Evolutionary conservation across 805 yeast genomes (phyloP), one percentile per base, ranked within the genome.

Genomic region (Suhomyces sp.): DNA sequence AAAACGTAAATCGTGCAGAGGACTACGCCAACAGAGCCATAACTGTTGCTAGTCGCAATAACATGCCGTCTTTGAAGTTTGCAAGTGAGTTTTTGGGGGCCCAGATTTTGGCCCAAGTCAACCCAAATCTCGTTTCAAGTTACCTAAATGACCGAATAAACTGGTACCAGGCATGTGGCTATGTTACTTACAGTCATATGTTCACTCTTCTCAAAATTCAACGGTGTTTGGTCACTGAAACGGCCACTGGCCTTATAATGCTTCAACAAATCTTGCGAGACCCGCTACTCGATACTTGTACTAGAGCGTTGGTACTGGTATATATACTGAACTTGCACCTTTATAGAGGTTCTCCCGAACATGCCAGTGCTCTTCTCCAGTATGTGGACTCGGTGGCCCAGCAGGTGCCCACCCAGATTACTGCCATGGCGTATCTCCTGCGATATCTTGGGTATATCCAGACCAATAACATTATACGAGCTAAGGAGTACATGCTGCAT

Each of bases 1-100:
- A 63, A 2, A 72, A 73, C 55, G 56, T 65, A 15, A 71, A 71
- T 27, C 56, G 65, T 38, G 84, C 85, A 0, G 76, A 76, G 13
- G 71, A 69, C 9, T 72, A 63, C 65, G 69, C 58, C 29, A 71
- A 54, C 62, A 59, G 58, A 49, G 70, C 77, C 1, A 60, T 71
- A 1, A 46, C 64, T 0, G 52, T 74, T 3, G 60, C 75, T 5
- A 54, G 58, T 4, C 60, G 74, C 49, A 68, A 68, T 54, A 57
- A 68, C 35, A 54, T 66, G 58, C 5, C 53, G 60, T 44, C 27
- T 6, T 4, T 65, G 23, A 63, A 62, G 42, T 63, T 76, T 31
- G 59, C 64, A 44, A 54, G 72, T 13, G 80, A 76, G 50, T 60
- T 72, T 24, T 54, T 78, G 26, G 71, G 67, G 47, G 68, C 72